A percentile compares a stretch with the other conserved stretches of the same genome.
Evolutionary conservation across 179 eudicot genomes (phyloP).

Genomic region (Carnegiea gigantea): DNA sequence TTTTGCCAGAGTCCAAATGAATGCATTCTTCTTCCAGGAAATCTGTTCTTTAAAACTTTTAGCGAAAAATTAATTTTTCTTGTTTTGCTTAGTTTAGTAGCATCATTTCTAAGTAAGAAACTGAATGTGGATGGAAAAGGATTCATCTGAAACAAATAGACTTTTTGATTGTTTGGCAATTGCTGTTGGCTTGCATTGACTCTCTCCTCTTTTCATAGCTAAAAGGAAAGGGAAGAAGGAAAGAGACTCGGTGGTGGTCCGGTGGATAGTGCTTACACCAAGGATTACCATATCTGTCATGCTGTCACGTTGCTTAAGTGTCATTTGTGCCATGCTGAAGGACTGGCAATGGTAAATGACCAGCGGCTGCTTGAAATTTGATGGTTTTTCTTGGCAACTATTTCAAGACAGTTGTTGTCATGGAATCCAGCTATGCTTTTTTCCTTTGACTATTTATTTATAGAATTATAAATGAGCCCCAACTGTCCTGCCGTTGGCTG

Average conservation of each 20-base stretch:
- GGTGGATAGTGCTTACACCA: constrained; percentile 45
- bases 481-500: no score
- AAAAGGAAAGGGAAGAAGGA: constrained; percentile 86
- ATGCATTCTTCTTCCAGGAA: not conserved
- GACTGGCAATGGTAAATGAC: constrained; percentile 70
- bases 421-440: not conserved
- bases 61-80: not conserved
- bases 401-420: not conserved
- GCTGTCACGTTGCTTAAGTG: constrained; percentile 76
- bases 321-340: constrained; percentile 84
- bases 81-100: not conserved
- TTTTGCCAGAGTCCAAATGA: not conserved
- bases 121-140: not conserved
- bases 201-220: constrained; percentile 38
- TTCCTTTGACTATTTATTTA: not conserved
- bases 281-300: constrained; percentile 73
- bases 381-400: not conserved
- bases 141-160: not conserved
- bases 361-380: not conserved
- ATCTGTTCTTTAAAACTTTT: not conserved
- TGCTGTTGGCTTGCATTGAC: constrained; percentile 8
- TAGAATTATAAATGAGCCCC: no score
- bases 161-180: not conserved
- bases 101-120: constrained; percentile 5
- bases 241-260: constrained; percentile 47